These are phyloP conservation scores for Aureococcus anophagefferens DNA, from an alignment of 108 stramenopile genomes.

Conservation along the genomic window DNA sequence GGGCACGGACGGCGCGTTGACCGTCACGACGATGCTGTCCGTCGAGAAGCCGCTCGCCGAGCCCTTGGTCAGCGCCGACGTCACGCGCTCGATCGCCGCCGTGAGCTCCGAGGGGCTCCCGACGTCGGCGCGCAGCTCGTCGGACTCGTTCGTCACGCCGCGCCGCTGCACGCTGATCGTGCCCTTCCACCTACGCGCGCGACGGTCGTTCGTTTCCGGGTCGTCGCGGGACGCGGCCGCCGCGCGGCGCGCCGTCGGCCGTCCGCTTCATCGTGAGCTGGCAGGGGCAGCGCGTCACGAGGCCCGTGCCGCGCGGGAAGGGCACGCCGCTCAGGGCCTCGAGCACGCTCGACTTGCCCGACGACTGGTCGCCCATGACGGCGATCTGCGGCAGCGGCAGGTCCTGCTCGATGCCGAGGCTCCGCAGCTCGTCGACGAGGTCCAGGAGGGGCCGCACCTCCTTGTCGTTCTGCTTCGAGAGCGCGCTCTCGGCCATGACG, in stretches of 20 bases:
- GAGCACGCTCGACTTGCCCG: slow-evolving; percentile 89
- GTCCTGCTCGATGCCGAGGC: neutral
- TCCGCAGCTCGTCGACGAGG: neutral
- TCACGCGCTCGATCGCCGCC: neutral
- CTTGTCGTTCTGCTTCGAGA: too few relatives aligned
- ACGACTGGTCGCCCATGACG: slow-evolving; percentile 86
- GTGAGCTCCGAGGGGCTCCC: neutral
- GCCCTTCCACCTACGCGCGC: neutral
- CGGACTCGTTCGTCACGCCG: neutral
- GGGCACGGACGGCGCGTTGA: slow-evolving; percentile 83
- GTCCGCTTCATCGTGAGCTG: slow-evolving; percentile 37
- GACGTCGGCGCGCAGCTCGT: neutral
- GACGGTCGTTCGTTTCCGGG: too few relatives aligned
- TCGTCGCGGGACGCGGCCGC: too few relatives aligned
- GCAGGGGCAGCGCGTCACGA: slow-evolving; percentile 90
- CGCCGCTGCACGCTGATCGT: neutral
- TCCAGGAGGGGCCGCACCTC: neutral
- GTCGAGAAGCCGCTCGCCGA: neutral
- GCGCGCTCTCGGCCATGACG: too few relatives aligned
- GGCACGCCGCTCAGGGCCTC: slow-evolving; percentile 78
- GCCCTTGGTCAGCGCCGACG: neutral
- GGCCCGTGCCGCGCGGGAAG: slow-evolving; percentile 83
- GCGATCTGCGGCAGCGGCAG: slow-evolving; percentile 88
- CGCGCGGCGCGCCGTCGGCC: neutral
- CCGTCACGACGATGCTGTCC: slow-evolving; percentile 78